Base-by-base conservation (phyloP, 345 rosid genomes). In the Pistacia atlantica region DNA sequence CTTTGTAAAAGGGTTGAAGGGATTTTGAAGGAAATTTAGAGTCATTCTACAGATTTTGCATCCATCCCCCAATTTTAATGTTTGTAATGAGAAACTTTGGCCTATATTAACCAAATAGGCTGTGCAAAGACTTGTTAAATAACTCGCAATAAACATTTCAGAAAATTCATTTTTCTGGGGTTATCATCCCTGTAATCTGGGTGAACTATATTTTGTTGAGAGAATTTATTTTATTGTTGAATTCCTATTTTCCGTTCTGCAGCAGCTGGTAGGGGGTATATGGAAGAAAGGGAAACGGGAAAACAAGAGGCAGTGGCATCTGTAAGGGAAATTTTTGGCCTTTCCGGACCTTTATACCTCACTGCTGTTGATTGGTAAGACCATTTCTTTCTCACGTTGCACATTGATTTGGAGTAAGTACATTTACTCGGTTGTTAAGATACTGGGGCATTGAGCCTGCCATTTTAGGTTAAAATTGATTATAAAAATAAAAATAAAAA, bases 321-420 rank as follows among this genome's bases (percentile, higher is more conserved):
- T 25, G 79, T 71, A 58, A 80, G 84, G 71, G 82, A 90, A 81
- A 84, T 83, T 28, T 88, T 90, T 76, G 74, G 72, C 74, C 45
- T 81, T 14, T 84, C 86, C 60, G 93, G 97, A 65, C 93, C 97
- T 5, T 75, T 83, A 57, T 86, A 88, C 46, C 83, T 91, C 65
- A 75, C 86, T 69, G 64, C 62, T 72, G 65, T 88, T 79, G 89
- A 91, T 73, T 90, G 97, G 97, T 91, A 84, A 62, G 72, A 57
- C 66, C 56, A 20, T 46, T 45, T 67, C 37, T 46, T 38, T 65
- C 69, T 14, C 4, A 18, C 13, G 17, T 65, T 17, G 48, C 42
- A n/a, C 28, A 18, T 37, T 42, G 11, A 0, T 60, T 11, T 25
- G 37, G 31, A 42, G 11, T 65, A 18, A 63, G 55, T n/a, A 0